Conservation (phyloP, 2,329 filamentous ascomycete species). For the Diaporthe sp. region DNA sequence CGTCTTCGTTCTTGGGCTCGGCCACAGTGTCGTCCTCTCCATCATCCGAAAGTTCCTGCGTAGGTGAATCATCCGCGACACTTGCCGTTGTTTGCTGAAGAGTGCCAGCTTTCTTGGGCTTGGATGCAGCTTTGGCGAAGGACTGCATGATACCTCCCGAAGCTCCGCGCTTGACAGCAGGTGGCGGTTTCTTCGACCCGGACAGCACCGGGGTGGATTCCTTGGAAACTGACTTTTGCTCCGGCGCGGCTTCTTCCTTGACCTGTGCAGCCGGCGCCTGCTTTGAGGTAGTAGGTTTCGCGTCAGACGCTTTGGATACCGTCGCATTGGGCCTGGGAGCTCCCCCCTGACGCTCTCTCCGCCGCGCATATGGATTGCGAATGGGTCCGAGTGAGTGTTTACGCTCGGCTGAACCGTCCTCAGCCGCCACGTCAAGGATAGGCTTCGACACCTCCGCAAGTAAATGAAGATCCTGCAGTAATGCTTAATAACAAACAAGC, state of each 20-base stretch:
- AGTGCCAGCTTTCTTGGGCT: constrained; percentile 63
- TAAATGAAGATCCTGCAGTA: constrained; percentile 71
- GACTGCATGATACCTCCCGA: constrained; percentile 81
- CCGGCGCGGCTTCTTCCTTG: constrained; percentile 55
- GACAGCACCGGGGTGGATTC: constrained; percentile 49
- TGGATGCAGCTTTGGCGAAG: constrained; percentile 75
- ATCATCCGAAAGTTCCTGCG: constrained; percentile 68
- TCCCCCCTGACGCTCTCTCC: constrained; percentile 59
- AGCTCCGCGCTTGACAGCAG: constrained; percentile 69
- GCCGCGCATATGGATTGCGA: constrained; percentile 76
- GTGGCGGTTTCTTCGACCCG: constrained; percentile 55
- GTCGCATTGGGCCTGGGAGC: constrained; percentile 48
- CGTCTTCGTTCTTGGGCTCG: constrained; percentile 53
- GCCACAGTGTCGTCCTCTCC: constrained; percentile 68
- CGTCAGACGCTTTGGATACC: constrained; percentile 48
- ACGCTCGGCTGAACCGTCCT: constrained; percentile 71
- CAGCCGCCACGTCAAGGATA: constrained; percentile 66
- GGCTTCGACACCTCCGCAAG: constrained; percentile 79
- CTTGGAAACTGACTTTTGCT: constrained; percentile 52
- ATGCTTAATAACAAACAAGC: constrained; percentile 24
- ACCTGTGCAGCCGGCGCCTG: constrained; percentile 45
- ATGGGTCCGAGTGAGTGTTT: constrained; percentile 81
- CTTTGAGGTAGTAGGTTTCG: constrained; percentile 49
- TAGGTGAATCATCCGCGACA: constrained; percentile 60
- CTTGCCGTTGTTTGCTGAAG: constrained; percentile 55